Percentiles rank a stretch among this genome's conserved stretches.
These are phyloP conservation scores for Dioszegia aurantiaca DNA, from an alignment of 768 basidiomycete species.

Conservation along the genomic window DNA sequence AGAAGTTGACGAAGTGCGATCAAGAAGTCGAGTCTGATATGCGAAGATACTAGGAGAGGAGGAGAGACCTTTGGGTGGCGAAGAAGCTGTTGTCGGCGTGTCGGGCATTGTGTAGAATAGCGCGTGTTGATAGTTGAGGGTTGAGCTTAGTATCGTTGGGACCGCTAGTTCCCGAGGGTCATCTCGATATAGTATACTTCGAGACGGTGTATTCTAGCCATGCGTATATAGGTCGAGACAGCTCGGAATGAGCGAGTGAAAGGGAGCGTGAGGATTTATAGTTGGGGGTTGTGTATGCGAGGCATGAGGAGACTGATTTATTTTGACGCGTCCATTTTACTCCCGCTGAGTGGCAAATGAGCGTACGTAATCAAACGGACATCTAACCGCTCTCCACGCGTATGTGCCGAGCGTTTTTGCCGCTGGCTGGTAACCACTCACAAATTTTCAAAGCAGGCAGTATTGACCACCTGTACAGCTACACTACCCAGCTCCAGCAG, in stretches of 20 bases:
- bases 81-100: constrained; percentile 22
- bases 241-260: not conserved
- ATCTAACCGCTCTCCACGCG: too few relatives aligned
- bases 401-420: too few relatives aligned
- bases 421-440: too few relatives aligned
- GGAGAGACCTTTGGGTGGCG: constrained; percentile 41
- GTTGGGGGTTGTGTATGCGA: not conserved
- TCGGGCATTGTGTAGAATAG: constrained; percentile 24
- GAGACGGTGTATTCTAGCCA: not conserved
- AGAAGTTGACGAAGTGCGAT: constrained; percentile 21
- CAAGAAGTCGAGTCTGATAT: constrained; percentile 41
- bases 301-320: not conserved
- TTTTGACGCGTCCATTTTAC: not conserved
- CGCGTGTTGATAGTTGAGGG: constrained; percentile 8
- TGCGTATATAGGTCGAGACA: not conserved
- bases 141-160: not conserved
- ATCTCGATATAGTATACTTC: too few relatives aligned
- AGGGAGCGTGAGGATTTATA: not conserved
- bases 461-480: not conserved
- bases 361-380: not conserved
- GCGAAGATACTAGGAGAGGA: constrained; percentile 43
- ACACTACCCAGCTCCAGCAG: not conserved
- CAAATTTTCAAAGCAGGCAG: too few relatives aligned
- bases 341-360: too few relatives aligned
- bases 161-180: too few relatives aligned